A percentile compares a stretch with the other conserved stretches of the same genome.
phyloP scores from a whole-genome alignment of 371 early-diverging fungal genomes.

The Actinomortierella wolfii region DNA sequence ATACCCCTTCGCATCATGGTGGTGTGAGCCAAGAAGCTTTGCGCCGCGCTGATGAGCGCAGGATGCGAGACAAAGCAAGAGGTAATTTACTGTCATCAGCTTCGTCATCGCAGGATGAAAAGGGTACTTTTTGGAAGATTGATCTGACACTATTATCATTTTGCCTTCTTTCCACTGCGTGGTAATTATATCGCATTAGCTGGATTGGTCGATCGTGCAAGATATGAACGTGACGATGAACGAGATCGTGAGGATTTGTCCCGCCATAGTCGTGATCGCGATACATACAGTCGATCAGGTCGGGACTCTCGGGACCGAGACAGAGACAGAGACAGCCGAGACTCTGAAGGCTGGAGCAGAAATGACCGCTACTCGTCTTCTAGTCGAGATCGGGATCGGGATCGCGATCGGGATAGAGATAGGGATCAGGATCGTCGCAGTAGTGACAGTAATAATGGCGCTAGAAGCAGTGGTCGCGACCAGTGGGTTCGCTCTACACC shows the following conservation, averaged over 20 bases:
- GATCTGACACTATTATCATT: constrained; percentile 5
- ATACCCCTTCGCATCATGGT: constrained; percentile 64
- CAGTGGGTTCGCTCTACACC: constrained; percentile 1
- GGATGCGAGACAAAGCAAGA: constrained; percentile 48
- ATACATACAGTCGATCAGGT: background rate
- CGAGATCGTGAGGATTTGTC: constrained; percentile 16
- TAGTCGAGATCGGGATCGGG: constrained; percentile 8
- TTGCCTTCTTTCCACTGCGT: too few species aligned
- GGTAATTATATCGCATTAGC: constrained; percentile 15
- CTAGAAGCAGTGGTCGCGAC: constrained; percentile 11
- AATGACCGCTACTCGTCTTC: too few species aligned
- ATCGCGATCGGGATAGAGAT: constrained; percentile 3
- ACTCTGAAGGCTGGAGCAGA: background rate
- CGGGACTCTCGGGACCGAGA: too few species aligned
- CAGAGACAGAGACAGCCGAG: constrained; percentile 10
- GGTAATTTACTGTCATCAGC: constrained; percentile 6
- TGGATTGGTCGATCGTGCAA: constrained; percentile 25
- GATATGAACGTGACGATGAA: constrained; percentile 17
- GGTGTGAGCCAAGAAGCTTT: constrained; percentile 59
- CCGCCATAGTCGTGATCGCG: constrained; percentile 15
- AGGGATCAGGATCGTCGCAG: constrained; percentile 11
- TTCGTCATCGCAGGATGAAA: background rate
- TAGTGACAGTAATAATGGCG: constrained; percentile 17
- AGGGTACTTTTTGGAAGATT: constrained; percentile 1
- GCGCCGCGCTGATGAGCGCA: constrained; percentile 53